Evolutionary conservation across 208 protist species (phyloP).

Genomic region (Herpetomonas muscarum): DNA sequence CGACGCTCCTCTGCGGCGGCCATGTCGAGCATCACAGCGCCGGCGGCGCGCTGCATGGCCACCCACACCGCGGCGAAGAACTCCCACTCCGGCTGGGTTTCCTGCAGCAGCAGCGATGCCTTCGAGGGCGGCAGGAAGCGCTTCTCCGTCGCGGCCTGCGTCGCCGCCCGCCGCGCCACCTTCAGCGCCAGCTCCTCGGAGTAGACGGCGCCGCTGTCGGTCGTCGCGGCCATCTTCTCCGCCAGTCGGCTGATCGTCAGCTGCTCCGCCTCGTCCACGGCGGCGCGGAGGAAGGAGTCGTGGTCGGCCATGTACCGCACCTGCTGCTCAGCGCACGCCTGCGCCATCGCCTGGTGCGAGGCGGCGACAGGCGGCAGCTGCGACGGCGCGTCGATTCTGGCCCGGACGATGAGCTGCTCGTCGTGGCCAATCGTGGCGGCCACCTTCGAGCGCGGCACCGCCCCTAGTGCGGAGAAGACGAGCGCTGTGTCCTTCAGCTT

Average conservation of each 20-base stretch:
- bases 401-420: background rate
- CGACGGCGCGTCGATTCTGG: background rate
- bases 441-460: background rate
- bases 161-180: conserved; percentile 5
- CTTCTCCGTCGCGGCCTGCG: background rate
- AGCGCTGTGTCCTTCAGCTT: conserved; percentile 38
- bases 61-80: conserved; percentile 11
- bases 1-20: background rate
- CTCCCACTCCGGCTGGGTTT: background rate
- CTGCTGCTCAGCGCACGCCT: conserved; percentile 6
- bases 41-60: background rate
- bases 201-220: background rate
- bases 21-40: background rate
- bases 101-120: conserved; percentile 1
- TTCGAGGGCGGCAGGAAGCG: background rate
- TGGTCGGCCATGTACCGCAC: conserved; percentile 28
- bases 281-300: conserved; percentile 27
- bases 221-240: background rate
- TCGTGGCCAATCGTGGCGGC: background rate
- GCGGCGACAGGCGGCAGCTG: conserved; percentile 5
- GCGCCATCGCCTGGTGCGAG: background rate
- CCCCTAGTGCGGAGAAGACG: conserved; percentile 39
- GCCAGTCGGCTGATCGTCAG: background rate
- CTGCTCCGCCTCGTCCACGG: conserved; percentile 25
- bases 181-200: conserved; percentile 8